These are phyloP conservation scores for Huntiella savannae DNA, from an alignment of 2,329 filamentous ascomycete genomes.

Conservation along the genomic window DNA sequence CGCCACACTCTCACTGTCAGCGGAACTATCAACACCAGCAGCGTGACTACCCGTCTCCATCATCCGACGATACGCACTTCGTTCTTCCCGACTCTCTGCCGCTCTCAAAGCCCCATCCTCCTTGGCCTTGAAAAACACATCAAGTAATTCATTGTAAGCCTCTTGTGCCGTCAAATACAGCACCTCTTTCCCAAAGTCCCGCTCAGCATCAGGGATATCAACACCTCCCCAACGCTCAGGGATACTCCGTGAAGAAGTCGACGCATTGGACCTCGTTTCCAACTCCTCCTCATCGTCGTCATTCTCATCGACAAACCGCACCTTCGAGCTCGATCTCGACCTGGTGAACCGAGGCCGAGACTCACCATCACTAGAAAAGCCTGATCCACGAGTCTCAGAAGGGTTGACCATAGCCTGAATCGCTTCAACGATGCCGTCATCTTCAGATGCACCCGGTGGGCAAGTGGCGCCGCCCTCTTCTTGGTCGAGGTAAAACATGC, in stretches of 20 bases:
- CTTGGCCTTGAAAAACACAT: slow-evolving; percentile 63
- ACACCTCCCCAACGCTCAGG: slow-evolving; percentile 64
- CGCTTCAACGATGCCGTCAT: slow-evolving; percentile 34
- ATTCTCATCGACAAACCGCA: slow-evolving; percentile 56
- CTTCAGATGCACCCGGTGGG: slow-evolving; percentile 30
- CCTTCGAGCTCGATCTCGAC: slow-evolving; percentile 61
- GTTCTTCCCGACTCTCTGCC: slow-evolving; percentile 39
- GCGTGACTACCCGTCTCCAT: slow-evolving; percentile 22
- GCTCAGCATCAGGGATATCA: slow-evolving; percentile 61
- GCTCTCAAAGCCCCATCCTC: slow-evolving; percentile 59
- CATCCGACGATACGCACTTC: slow-evolving; percentile 34
- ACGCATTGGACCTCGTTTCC: slow-evolving; percentile 51
- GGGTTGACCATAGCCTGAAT: slow-evolving; percentile 17
- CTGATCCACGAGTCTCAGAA: not conserved
- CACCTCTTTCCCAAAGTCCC: slow-evolving; percentile 70
- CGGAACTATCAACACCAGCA: not conserved
- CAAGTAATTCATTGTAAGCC: slow-evolving; percentile 80
- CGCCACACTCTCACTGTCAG: not conserved
- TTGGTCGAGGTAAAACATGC: slow-evolving; percentile 68
- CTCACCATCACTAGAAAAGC: slow-evolving; percentile 10
- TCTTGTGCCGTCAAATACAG: slow-evolving; percentile 84
- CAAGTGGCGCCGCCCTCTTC: slow-evolving; percentile 51
- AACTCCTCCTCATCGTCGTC: slow-evolving; percentile 26
- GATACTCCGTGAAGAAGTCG: slow-evolving; percentile 51
- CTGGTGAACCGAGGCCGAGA: slow-evolving; percentile 25